A percentile compares a stretch with the other conserved stretches of the same genome.
Conservation (phyloP, 345 rosid genomes). For the Crucihimalaya himalaica region DNA sequence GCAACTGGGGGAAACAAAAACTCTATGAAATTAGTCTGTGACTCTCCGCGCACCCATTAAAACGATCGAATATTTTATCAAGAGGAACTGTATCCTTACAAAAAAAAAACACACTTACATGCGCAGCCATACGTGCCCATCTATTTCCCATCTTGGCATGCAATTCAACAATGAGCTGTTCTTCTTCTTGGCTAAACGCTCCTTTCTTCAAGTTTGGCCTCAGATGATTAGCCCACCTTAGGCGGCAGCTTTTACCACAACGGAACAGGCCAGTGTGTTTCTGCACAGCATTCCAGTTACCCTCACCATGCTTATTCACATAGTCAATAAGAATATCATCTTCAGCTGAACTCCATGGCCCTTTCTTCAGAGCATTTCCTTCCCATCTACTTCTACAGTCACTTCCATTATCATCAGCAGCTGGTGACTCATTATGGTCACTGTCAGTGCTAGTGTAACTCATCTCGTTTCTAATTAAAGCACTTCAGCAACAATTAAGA, state of each 20-base stretch:
- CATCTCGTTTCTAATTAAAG: constrained; percentile 56
- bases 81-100: background rate
- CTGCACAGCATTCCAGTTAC: constrained; percentile 98
- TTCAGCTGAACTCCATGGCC: constrained; percentile 96
- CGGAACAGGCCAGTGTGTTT: constrained; percentile 80
- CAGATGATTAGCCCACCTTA: constrained; percentile 95
- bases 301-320: constrained; percentile 90
- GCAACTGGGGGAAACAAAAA: constrained; percentile 56
- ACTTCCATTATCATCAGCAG: constrained; percentile 47
- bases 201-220: constrained; percentile 98
- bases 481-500: constrained; percentile 46
- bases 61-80: background rate
- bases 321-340: constrained; percentile 80
- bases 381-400: constrained; percentile 49
- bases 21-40: background rate
- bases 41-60: background rate
- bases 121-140: constrained; percentile 99
- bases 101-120: constrained; percentile 49
- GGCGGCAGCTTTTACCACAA: constrained; percentile 94
- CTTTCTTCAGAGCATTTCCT: constrained; percentile 70
- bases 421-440: constrained; percentile 59
- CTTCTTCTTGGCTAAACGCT: constrained; percentile 88
- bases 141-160: constrained; percentile 97
- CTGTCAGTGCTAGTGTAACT: constrained; percentile 53
- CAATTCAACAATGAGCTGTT: constrained; percentile 76